phyloP scores from a whole-genome alignment of 176 grass and related monocot genomes.

The Carex kokanica region DNA sequence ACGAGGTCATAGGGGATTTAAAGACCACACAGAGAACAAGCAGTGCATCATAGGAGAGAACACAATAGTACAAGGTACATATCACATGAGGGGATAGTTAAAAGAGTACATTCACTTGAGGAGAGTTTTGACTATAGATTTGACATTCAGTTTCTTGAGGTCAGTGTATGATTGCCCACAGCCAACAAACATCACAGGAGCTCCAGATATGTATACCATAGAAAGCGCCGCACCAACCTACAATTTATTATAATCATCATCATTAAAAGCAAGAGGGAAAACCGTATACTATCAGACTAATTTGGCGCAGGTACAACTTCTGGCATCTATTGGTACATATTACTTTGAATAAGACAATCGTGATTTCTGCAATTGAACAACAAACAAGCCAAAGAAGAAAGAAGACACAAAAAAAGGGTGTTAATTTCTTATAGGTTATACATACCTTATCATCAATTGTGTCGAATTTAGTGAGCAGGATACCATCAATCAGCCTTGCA shows the following conservation, averaged over 20 bases:
- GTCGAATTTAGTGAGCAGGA: conserved; percentile 97
- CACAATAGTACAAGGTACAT: not conserved
- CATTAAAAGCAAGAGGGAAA: not conserved
- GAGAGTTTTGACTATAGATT: conserved; percentile 95
- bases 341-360: not conserved
- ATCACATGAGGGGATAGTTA: not conserved
- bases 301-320: not conserved
- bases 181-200: conserved; percentile 90
- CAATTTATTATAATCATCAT: conserved; percentile 1
- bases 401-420: not conserved
- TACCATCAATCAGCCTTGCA: conserved; percentile 86
- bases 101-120: conserved; percentile 50
- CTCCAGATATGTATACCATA: conserved; percentile 94
- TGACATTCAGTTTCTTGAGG: conserved; percentile 91
- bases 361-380: conserved; percentile 1
- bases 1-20: conserved; percentile 30
- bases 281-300: not conserved
- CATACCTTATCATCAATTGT: conserved; percentile 86
- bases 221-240: conserved; percentile 82
- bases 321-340: not conserved
- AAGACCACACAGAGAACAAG: conserved; percentile 1
- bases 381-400: not conserved
- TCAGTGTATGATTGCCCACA: conserved; percentile 93
- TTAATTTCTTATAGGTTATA: not conserved
- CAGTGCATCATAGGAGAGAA: conserved; percentile 18